Evolutionary conservation across 768 basidiomycete species (phyloP), one percentile per base, ranked within the genome.

Genomic region (Suillus subluteus): DNA sequence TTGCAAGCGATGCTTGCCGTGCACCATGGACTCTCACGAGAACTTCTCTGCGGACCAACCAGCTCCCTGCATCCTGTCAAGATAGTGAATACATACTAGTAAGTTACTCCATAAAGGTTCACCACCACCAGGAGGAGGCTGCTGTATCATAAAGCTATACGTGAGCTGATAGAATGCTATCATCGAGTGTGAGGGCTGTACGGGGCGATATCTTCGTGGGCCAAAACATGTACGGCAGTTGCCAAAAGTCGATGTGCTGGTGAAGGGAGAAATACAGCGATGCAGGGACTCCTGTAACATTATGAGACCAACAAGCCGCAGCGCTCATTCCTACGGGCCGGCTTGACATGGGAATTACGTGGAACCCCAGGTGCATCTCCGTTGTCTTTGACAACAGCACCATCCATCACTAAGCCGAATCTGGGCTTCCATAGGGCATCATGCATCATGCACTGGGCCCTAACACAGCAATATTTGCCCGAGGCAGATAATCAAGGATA

Each of bases 401-500:
- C 55, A 37, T 56, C 55, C 55, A 37, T 56, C 55, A 56, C 55
- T 56, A 56, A 35, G 55, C 35, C 35, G 12, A 13, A 56, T 56
- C 55, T 35, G 32, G 55, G 21, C 21, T 56, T 56, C 18, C 18
- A 13, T 2, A 30, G 6, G 18, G 32, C 18, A 30, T 41, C 8
- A 59, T 26, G 26, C n/a, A 30, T 41, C 15, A 59, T 26, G 26
- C n/a, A 18, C 26, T 32, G 26, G 11, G 11, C 18, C 30, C 41
- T 12, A 32, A 21, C 59, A 43, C 26, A 43, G 59, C 43, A 61
- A 43, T 13, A 21, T 55, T 5, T 55, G 30, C 30, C 41, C 40
- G 3, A 30, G 15, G 21, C 41, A 32, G 18, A 43, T 21, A 26
- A 61, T 26, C 26, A 59, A 30, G 6, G 13, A 12, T 30, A 18